Evolutionary conservation across 345 rosid species (phyloP).

Genomic region (Abelmoschus esculentus): DNA sequence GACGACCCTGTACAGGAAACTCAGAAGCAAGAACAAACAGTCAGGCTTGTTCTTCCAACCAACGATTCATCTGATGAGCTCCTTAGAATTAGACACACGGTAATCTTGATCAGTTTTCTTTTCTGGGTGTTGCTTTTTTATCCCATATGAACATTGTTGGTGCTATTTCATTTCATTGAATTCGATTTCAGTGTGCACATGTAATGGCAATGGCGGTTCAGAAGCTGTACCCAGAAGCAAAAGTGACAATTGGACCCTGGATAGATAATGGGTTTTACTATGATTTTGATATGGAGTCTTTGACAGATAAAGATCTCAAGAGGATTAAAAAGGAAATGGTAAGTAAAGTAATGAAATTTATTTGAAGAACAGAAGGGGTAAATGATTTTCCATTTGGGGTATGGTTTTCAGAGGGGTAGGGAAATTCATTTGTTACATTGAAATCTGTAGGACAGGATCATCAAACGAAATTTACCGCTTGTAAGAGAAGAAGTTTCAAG

Average conservation of each 20-base stretch:
- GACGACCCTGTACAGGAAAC: conserved; percentile 14
- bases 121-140: background rate
- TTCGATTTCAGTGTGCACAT: conserved; percentile 69
- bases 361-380: conserved; percentile 5
- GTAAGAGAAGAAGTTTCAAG: conserved; percentile 77
- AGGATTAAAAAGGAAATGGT: conserved; percentile 97
- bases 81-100: conserved; percentile 81
- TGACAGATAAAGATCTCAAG: conserved; percentile 83
- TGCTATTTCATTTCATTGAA: background rate
- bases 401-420: conserved; percentile 38
- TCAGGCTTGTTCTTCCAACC: conserved; percentile 56
- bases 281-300: conserved; percentile 87
- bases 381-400: conserved; percentile 15
- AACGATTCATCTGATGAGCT: conserved; percentile 73
- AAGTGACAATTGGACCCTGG: conserved; percentile 98
- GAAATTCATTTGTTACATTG: conserved; percentile 35
- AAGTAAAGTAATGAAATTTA: conserved; percentile 23
- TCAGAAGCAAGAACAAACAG: conserved; percentile 24
- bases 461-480: conserved; percentile 76
- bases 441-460: conserved; percentile 80
- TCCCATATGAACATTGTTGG: background rate
- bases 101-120: conserved; percentile 19
- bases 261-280: conserved; percentile 89
- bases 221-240: conserved; percentile 77
- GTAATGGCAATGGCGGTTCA: conserved; percentile 99